Conservation (phyloP, 139 green algal species). For the Picochlorum sp. region DNA sequence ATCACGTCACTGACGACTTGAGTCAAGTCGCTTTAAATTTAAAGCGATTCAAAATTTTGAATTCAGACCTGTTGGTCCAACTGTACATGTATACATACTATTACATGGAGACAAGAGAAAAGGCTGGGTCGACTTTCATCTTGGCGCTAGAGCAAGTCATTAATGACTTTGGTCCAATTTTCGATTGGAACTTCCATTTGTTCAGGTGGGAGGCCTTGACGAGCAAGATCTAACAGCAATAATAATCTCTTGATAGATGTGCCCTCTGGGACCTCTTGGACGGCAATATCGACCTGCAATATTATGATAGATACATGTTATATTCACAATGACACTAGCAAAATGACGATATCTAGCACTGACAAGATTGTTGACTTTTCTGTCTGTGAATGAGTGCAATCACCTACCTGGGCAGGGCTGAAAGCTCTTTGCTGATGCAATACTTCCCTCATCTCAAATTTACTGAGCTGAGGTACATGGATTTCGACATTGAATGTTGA, state of each 20-base stretch:
- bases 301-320: background rate
- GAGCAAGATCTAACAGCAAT: constrained; percentile 90
- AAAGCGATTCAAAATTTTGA: too few relatives aligned
- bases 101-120: too few relatives aligned
- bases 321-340: background rate
- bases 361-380: background rate
- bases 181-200: background rate
- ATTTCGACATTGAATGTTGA: constrained; percentile 82
- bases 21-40: too few relatives aligned
- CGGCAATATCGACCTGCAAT: constrained; percentile 6
- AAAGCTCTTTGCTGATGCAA: constrained; percentile 57
- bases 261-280: constrained; percentile 22
- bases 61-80: too few relatives aligned
- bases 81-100: too few relatives aligned
- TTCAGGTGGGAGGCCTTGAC: constrained; percentile 34
- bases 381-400: too few relatives aligned
- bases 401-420: constrained; percentile 16
- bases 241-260: constrained; percentile 94
- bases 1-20: too few relatives aligned
- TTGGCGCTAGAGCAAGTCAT: constrained; percentile 1
- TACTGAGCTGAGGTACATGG: constrained; percentile 66
- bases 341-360: background rate
- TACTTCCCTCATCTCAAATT: constrained; percentile 60
- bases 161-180: constrained; percentile 19
- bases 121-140: too few relatives aligned